These are phyloP conservation scores for Melocanna baccifera DNA, from an alignment of 176 grass and related monocot species.

Conservation along the genomic window DNA sequence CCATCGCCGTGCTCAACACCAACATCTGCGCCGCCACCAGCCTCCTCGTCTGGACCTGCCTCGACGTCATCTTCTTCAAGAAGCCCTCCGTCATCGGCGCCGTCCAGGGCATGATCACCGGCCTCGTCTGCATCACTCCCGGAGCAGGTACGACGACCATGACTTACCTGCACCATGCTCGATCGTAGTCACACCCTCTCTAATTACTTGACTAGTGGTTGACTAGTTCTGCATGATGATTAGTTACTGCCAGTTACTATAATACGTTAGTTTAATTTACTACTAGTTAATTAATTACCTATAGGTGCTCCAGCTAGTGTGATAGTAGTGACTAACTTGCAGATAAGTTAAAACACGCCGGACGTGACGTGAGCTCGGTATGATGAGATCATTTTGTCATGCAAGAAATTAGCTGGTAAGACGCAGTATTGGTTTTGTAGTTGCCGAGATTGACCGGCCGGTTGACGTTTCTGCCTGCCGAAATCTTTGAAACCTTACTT, in stretches of 20 bases:
- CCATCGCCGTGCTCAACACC: slow-evolving; percentile 84
- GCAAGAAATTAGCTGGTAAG: not conserved
- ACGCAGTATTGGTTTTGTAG: not conserved
- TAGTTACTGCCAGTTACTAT: not conserved
- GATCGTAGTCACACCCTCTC: not conserved
- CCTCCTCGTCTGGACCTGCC: slow-evolving; percentile 87
- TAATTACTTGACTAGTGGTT: not conserved
- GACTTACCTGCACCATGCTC: not conserved
- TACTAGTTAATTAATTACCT: not conserved
- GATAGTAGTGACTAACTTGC: not conserved
- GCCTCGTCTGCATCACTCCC: slow-evolving; percentile 88
- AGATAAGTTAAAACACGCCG: not conserved
- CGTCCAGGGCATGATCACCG: slow-evolving; percentile 93
- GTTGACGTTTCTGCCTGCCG: not conserved
- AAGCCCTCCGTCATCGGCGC: slow-evolving; percentile 92
- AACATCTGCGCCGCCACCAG: slow-evolving; percentile 88
- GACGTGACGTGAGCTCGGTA: not conserved
- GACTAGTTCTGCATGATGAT: not conserved
- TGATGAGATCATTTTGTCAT: not conserved
- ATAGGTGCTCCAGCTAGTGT: not conserved
- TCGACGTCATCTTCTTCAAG: slow-evolving; percentile 91
- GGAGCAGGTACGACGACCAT: slow-evolving; percentile 50
- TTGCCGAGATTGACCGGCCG: not conserved
- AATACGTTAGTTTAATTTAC: not conserved
- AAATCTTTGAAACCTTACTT: not conserved